Percentiles rank a stretch among this genome's conserved stretches.
Conservation (phyloP, 306 rosid species). For the Cucurbita argyrosperma region DNA sequence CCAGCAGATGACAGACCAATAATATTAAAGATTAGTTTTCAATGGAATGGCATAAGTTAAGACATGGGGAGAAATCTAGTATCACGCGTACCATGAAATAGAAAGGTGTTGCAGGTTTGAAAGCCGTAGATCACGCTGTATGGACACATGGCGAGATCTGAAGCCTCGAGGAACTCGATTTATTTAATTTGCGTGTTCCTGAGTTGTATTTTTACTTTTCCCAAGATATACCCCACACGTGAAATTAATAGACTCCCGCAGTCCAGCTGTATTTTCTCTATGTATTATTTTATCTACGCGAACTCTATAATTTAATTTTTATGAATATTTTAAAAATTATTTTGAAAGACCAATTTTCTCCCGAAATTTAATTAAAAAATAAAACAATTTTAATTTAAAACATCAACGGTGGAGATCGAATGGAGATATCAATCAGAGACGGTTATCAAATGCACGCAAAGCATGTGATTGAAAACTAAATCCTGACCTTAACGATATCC, state of each 20-base stretch:
- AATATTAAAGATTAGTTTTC: neutral
- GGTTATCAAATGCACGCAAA: neutral
- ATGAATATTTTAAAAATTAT: neutral
- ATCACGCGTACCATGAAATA: neutral
- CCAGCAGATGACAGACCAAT: neutral
- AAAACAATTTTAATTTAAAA: neutral
- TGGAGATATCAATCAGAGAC: neutral
- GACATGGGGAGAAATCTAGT: neutral
- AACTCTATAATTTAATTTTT: neutral
- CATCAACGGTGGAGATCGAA: conserved; percentile 1
- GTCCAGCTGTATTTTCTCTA: conserved; percentile 17
- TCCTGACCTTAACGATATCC: conserved; percentile 22
- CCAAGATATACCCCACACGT: conserved; percentile 33
- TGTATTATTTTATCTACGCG: neutral
- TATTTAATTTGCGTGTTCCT: neutral
- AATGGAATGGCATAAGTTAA: neutral
- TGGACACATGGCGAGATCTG: conserved; percentile 8
- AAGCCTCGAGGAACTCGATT: conserved; percentile 5
- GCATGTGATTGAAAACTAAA: neutral
- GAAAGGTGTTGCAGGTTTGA: neutral
- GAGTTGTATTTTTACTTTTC: neutral
- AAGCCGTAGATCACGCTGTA: conserved; percentile 18
- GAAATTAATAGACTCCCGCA: conserved; percentile 19
- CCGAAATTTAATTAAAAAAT: neutral
- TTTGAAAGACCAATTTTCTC: neutral